Base-by-base conservation (phyloP, 164 flowering plant species). In the Berberis vulgaris region DNA sequence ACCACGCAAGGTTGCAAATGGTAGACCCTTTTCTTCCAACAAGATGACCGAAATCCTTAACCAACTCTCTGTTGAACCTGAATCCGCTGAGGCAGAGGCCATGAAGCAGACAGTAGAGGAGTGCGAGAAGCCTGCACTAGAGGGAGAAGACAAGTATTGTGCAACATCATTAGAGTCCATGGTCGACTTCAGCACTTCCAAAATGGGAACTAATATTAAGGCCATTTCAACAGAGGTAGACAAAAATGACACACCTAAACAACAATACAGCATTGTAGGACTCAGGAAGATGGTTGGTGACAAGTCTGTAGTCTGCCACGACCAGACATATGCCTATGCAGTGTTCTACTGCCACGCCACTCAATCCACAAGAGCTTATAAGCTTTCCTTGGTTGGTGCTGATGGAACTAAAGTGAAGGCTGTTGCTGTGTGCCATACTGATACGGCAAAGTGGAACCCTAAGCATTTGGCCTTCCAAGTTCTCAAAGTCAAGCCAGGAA, bases 1-100 rank as follows among this genome's bases (percentile, higher is more conserved):
- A 11, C 83, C 85, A 2, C 74, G 74, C 41, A 45, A 65, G n/a
- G 62, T 66, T 5, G 78, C 81, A 13, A 69, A 79, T 2, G 42
- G 76, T n/a, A 71, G 78, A 9, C 83, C 84, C 41, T 79, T 83
- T 69, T 78, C 83, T 2, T 76, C 83, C 0, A 9, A 66, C 12
- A 72, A 73, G 50, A 41, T 78, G 6, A 61, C 79, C 0, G 75
- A 72, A 38, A 75, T 80, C 63, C 49, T 77, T 0, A 41, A 60
- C 41, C 61, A 60, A 41, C 76, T 74, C 62, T 79, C 78, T 0
- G 43, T 83, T 45, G 56, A 72, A 6, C 81, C 78, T 6, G 13
- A 49, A 8, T 78, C 82, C 4, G 44, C 10, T 3, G 78, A 81
- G 59, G 87, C 85, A 4, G 52, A 72, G 41, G 54, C 49, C 7